A percentile compares a stretch with the other conserved stretches of the same genome.
phyloP scores from a whole-genome alignment of 2,329 filamentous ascomycete species.

The Cladophialophora carrionii region DNA sequence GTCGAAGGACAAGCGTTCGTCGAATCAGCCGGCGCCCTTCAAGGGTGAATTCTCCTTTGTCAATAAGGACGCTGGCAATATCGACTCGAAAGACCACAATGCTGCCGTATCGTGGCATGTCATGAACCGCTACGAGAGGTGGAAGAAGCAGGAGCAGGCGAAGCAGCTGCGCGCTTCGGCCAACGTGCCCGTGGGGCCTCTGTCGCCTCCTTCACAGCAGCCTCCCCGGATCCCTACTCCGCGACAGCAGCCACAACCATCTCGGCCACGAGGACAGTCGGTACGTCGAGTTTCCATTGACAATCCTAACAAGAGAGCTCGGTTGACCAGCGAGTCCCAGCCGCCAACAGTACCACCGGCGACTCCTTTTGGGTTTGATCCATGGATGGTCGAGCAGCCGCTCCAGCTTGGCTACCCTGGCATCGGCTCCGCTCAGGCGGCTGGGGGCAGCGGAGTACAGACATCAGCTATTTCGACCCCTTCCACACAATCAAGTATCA shows the following conservation, averaged over 20 bases:
- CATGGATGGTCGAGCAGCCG: slow-evolving; percentile 31
- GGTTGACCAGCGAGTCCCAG: slow-evolving; percentile 23
- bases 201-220: slow-evolving; percentile 24
- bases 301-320: slow-evolving; percentile 15
- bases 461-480: slow-evolving; percentile 26
- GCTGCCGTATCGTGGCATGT: slow-evolving; percentile 38
- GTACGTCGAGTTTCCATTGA: slow-evolving; percentile 28
- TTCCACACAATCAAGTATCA: slow-evolving; percentile 28
- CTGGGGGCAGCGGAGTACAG: slow-evolving; percentile 20
- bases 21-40: slow-evolving; percentile 33
- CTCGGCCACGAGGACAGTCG: slow-evolving; percentile 20
- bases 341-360: slow-evolving; percentile 13
- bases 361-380: slow-evolving; percentile 31
- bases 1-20: slow-evolving; percentile 31
- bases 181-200: slow-evolving; percentile 32
- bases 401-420: slow-evolving; percentile 33
- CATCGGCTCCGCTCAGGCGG: slow-evolving; percentile 20
- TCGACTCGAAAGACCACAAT: slow-evolving; percentile 38
- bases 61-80: slow-evolving; percentile 39
- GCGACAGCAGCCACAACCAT: slow-evolving; percentile 17
- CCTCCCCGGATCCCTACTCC: slow-evolving; percentile 3
- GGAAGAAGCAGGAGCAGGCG: slow-evolving; percentile 38
- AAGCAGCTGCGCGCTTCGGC: slow-evolving; percentile 34
- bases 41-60: slow-evolving; percentile 38
- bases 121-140: slow-evolving; percentile 38